Evolutionary conservation across 2,329 filamentous ascomycete genomes (phyloP), one percentile per base, ranked within the genome.

Genomic region (Aspergillus glaucus): DNA sequence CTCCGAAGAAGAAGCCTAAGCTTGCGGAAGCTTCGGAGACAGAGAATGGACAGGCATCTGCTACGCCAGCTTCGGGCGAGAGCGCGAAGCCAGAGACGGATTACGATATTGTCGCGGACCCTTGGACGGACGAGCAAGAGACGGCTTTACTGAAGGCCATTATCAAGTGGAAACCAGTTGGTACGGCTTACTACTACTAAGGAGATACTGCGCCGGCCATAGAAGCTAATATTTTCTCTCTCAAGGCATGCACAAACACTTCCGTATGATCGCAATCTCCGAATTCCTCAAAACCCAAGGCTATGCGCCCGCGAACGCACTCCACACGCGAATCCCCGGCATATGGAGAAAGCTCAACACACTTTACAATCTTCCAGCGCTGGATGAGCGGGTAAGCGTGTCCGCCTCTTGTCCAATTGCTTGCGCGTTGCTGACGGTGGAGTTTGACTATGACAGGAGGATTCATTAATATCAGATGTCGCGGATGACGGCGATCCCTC

Each of bases 51-150:
- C 60, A 58, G 37, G 56, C 57, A 40, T 61, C 63, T 48, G 55
- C 59, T 44, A 63, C 65, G 9, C 57, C 61, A 37, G 55, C 54
- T 19, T 56, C 61, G 34, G 60, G 57, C 60, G 60, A 67, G 55
- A 52, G 56, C 54, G 52, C 50, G 53, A 63, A 71, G 45, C 56
- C 57, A 37, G 65, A 72, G 51, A 60, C 68, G n/a, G 64, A 66
- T 15, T 69, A 72, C 51, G 73, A 82, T 52, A 62, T 76, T 3
- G 68, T 80, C 44, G 80, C 82, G 49, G 88, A 92, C 55, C 81
- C 85, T 22, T 98, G 93, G 93, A 96, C 90, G 3, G 91, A 95
- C 62, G 92, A 96, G 63, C 93, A 98, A 69, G 86, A 95, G 57
- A 90, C 88, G 1, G 91, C 89, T 37, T 78, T 98, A 1, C 89